A percentile compares a stretch with the other conserved stretches of the same genome.
These are phyloP conservation scores for Globisporangium orthogonon DNA, from an alignment of 352 stramenopile genomes.

Conservation along the genomic window DNA sequence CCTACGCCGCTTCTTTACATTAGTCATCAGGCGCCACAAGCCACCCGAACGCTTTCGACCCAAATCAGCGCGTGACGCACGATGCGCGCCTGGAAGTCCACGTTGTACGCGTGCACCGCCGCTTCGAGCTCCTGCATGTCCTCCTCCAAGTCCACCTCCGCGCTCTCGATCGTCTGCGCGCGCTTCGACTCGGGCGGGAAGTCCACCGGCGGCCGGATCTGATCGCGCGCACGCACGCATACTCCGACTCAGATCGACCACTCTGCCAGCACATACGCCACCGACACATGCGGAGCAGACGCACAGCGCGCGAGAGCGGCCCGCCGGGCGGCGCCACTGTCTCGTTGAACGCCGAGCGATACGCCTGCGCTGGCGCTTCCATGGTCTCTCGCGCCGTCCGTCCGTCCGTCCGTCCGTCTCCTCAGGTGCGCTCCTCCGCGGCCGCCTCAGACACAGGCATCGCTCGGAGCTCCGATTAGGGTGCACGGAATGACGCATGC, in stretches of 20 bases:
- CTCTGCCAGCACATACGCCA: no score
- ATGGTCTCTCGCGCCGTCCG: not conserved
- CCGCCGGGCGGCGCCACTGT: constrained; percentile 40
- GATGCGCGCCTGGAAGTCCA: constrained; percentile 78
- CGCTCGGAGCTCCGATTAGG: no score
- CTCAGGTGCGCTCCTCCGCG: no score
- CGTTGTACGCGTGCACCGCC: constrained; percentile 74
- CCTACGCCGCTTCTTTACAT: no score
- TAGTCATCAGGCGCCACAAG: no score
- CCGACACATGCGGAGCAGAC: not conserved
- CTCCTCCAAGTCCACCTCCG: constrained; percentile 62
- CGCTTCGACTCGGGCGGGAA: constrained; percentile 70
- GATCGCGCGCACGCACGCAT: not conserved
- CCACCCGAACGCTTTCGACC: no score
- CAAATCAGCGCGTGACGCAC: constrained; percentile 20
- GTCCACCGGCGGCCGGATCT: constrained; percentile 57
- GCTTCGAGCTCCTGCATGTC: constrained; percentile 82
- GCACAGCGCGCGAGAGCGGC: constrained; percentile 31
- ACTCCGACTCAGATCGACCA: not conserved
- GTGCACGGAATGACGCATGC: not conserved
- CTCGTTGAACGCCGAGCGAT: constrained; percentile 46
- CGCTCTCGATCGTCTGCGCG: constrained; percentile 62
- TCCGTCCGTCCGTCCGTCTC: no score
- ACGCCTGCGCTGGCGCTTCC: constrained; percentile 21
- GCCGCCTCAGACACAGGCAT: no score